Base-by-base conservation (phyloP, 768 basidiomycete genomes). In the Naganishia antarctica region DNA sequence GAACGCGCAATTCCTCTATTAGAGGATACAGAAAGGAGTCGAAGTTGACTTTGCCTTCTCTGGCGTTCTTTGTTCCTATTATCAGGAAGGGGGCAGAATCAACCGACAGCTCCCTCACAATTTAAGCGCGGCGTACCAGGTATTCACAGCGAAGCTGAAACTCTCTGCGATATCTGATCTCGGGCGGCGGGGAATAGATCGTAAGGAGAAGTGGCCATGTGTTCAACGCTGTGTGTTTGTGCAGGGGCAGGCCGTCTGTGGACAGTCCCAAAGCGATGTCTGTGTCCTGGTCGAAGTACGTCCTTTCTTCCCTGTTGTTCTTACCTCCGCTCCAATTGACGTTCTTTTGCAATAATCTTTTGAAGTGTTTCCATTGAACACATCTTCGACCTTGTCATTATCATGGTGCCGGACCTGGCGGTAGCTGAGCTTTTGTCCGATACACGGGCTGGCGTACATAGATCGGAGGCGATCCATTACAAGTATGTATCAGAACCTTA, bases 311-410 rank as follows among this genome's bases (percentile, higher is more conserved):
- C 18, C 26, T 13, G 4, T 25, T 26, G 6, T 6, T 3, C 5
- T 5, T 1, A 4, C 4, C 28, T 16, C 48, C 26, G 16, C 15
- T 26, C 48, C 48, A 49, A 13, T 4, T 49, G 4, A 49, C 26
- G 1, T 16, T 25, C 25, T 29, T 25, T 9, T 29, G 1, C 26
- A 49, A 15, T 6, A 49, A 26, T 6, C 4, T 2, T 16, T 49
- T 49, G 26, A 49, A 49, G 13, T 49, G 48, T 29, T 49, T 13
- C 48, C 48, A 29, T 49, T 26, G 15, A 49, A 49, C 23, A 49
- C 26, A 13, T 37, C 34, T 15, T 37, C 15, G 15, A 37, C 15
- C 15, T 37, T 37, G 34, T 37, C 34, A 7, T 37, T 15, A 37
- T 37, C 34, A 37, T 37, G 34, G 15, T 7, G 34, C 8, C 34